Conservation (phyloP, 345 rosid species). For the Zanthoxylum bungeanum region DNA sequence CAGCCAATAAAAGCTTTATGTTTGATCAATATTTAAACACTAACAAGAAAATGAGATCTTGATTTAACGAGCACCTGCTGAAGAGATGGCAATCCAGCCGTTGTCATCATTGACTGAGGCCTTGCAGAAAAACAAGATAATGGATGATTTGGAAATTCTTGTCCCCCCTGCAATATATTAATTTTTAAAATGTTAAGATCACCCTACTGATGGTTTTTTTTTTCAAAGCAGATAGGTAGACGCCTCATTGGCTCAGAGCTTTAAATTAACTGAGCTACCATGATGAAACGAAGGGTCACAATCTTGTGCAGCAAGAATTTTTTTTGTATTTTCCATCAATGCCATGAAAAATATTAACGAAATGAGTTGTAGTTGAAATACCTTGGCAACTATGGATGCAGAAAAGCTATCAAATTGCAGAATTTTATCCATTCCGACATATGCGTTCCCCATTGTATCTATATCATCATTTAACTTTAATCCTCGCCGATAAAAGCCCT, state of each 20-base stretch:
- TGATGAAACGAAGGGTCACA: neutral
- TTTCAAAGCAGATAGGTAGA: neutral
- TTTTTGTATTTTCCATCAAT: neutral
- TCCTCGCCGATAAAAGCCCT: constrained; percentile 25
- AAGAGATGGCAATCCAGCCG: constrained; percentile 17
- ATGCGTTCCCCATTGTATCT: constrained; percentile 15
- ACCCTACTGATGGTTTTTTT: neutral
- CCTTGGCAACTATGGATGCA: constrained; percentile 30
- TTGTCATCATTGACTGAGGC: constrained; percentile 6
- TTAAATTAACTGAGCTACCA: constrained; percentile 1
- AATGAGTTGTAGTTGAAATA: constrained; percentile 13
- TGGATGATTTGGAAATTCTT: constrained; percentile 23
- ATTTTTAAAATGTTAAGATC: neutral
- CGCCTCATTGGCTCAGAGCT: neutral
- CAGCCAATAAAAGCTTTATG: neutral
- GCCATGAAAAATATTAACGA: neutral
- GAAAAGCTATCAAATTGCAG: constrained; percentile 31
- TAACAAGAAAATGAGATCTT: neutral
- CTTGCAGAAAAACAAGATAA: constrained; percentile 19
- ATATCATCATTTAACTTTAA: constrained; percentile 12
- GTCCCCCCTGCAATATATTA: constrained; percentile 30
- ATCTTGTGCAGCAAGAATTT: constrained; percentile 1
- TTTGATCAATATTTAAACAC: neutral
- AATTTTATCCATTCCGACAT: constrained; percentile 27
- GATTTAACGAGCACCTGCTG: constrained; percentile 24